A percentile compares a stretch with the other conserved stretches of the same genome.
Evolutionary conservation across 495 filamentous ascomycete species (phyloP).

Genomic region (Penicillium psychrofluorescens): DNA sequence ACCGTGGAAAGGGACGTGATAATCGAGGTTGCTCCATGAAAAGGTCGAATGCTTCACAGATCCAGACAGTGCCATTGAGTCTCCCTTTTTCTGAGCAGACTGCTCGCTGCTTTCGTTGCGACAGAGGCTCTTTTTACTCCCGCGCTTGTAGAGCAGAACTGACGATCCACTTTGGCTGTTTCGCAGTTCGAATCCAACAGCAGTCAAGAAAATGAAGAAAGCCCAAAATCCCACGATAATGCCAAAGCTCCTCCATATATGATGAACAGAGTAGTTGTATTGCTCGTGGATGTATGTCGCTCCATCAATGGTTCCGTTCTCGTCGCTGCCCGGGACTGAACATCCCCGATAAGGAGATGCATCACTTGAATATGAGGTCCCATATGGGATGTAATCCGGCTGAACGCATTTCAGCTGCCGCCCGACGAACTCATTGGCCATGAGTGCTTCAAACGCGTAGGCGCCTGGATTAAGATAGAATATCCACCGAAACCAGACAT

Average conservation of each 20-base stretch:
- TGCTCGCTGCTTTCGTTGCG: neutral
- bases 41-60: slow-evolving; percentile 30
- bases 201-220: slow-evolving; percentile 62
- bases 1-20: slow-evolving; percentile 52
- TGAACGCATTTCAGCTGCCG: slow-evolving; percentile 76
- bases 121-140: slow-evolving; percentile 24
- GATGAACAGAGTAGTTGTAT: slow-evolving; percentile 52
- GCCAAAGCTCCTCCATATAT: slow-evolving; percentile 76
- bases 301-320: slow-evolving; percentile 49
- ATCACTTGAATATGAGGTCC: slow-evolving; percentile 49
- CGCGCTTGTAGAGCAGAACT: slow-evolving; percentile 54
- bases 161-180: slow-evolving; percentile 58
- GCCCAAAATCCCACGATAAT: slow-evolving; percentile 70
- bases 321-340: slow-evolving; percentile 58
- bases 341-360: slow-evolving; percentile 61
- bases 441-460: slow-evolving; percentile 81
- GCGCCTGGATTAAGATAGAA: slow-evolving; percentile 80
- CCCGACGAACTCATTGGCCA: slow-evolving; percentile 82
- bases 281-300: slow-evolving; percentile 55
- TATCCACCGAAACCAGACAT: slow-evolving; percentile 81
- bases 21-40: slow-evolving; percentile 59
- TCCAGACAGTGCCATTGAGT: slow-evolving; percentile 12
- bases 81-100: neutral
- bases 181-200: slow-evolving; percentile 53
- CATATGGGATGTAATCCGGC: slow-evolving; percentile 55